These are phyloP conservation scores for Lumnitzera racemosa DNA, from an alignment of 345 rosid species.

Conservation along the genomic window DNA sequence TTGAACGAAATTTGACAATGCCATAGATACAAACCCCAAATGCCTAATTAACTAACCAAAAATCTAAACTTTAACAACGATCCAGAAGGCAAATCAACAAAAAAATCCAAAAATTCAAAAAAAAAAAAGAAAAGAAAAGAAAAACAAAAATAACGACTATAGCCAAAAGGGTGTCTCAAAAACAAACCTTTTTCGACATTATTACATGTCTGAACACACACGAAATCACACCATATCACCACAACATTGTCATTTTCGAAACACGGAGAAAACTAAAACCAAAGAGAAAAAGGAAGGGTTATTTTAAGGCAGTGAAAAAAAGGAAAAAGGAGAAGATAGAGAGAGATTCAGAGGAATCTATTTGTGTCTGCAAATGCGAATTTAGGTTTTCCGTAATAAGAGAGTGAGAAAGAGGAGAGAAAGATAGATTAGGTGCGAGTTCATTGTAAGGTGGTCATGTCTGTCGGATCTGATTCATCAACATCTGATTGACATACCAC, in stretches of 20 bases:
- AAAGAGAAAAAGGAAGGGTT: constrained; percentile 4
- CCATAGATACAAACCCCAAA: too few species aligned
- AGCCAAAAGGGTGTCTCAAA: neutral
- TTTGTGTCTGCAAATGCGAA: neutral
- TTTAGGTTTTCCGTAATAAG: constrained; percentile 23
- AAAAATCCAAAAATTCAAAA: neutral
- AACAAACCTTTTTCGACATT: constrained; percentile 16
- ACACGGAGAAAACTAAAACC: constrained; percentile 1
- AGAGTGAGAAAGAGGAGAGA: constrained; percentile 9
- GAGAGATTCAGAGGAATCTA: constrained; percentile 14
- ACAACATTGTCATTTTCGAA: constrained; percentile 8
- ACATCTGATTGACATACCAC: too few species aligned
- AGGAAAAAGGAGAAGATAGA: constrained; percentile 7
- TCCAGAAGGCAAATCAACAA: too few species aligned
- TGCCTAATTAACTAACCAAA: too few species aligned
- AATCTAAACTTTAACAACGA: too few species aligned
- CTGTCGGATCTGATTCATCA: too few species aligned
- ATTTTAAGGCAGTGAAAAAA: neutral
- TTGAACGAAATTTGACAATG: too few species aligned
- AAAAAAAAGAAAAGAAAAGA: neutral
- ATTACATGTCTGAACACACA: constrained; percentile 10
- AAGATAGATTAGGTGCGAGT: neutral
- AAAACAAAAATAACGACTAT: neutral
- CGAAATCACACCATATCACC: constrained; percentile 6
- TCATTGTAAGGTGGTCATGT: neutral